phyloP scores from a whole-genome alignment of 192 early-diverging fungal species.

The Gonapodya prolifera region DNA sequence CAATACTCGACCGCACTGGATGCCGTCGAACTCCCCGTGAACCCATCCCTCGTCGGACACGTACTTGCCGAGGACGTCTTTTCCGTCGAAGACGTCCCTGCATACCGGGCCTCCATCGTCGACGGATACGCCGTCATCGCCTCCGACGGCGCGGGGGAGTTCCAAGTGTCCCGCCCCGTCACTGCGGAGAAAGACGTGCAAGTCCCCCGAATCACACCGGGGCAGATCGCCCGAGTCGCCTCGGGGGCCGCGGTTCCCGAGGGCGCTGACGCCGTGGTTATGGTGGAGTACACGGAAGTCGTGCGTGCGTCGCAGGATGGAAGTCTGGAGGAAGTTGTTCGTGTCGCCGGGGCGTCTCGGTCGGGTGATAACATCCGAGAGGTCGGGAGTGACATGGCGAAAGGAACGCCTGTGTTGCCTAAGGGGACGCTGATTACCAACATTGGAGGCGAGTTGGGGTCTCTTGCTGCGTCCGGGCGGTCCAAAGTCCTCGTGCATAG shows the following conservation, averaged over 20 bases:
- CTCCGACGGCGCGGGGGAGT: conserved; percentile 67
- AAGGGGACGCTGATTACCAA: conserved; percentile 44
- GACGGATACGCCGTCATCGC: conserved; percentile 90
- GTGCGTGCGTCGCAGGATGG: conserved; percentile 38
- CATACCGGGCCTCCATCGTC: conserved; percentile 73
- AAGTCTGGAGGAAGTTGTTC: conserved; percentile 37
- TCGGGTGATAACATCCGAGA: conserved; percentile 63
- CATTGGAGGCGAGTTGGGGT: conserved; percentile 73
- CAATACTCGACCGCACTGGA: conserved; percentile 18
- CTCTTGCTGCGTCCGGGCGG: conserved; percentile 67
- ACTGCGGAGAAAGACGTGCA: conserved; percentile 35
- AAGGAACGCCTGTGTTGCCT: conserved; percentile 45
- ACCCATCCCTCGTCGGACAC: conserved; percentile 38
- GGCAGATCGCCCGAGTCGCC: conserved; percentile 61
- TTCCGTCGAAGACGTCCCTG: conserved; percentile 64
- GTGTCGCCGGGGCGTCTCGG: conserved; percentile 22
- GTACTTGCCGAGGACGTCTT: conserved; percentile 65
- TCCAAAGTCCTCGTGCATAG: conserved; percentile 36
- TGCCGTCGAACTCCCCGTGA: conserved; percentile 22
- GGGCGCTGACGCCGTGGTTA: conserved; percentile 82
- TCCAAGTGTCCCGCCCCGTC: conserved; percentile 45
- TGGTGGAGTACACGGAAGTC: conserved; percentile 87
- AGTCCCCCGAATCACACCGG: conserved; percentile 24
- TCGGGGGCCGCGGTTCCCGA: conserved; percentile 78
- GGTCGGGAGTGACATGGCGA: conserved; percentile 57